Base-by-base conservation (phyloP, 1,284 basidiomycete genomes). In the Naganishia sp. region DNA sequence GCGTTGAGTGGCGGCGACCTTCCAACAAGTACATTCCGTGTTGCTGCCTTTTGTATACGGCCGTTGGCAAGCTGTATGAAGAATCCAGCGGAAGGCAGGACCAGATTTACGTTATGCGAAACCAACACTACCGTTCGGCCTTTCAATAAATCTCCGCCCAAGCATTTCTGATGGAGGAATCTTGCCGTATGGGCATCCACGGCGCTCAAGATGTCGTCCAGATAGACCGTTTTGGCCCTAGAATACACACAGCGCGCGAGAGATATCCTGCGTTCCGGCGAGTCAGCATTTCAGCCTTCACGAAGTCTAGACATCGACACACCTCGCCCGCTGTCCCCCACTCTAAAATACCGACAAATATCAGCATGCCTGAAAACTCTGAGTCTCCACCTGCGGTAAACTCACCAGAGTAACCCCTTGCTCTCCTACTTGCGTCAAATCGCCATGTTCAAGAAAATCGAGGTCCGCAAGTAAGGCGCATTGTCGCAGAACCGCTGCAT, bases 221-320 rank as follows among this genome's bases (percentile, higher is more conserved):
- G 70, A 56, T 76, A 79, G 36, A 92, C 83, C 44, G 92, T 85
- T 67, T 88, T 86, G 0, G 89, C 85, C 0, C 84, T 80, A 0
- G 89, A 90, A 74, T 92, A 94, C 1, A 89, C 86, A 0, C 89
- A 90, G 3, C 91, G 83, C 2, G 90, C 91, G 10, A 94, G 81
- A 6, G 87, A 90, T 15, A 94, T 85, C 21, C 92, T 61, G n/a
- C n/a, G 15, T 25, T 1, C 16, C 15, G 23, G 39, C 16, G 25
- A 28, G 23, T 23, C 36, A n/a, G 48, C 31, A 13, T 43, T 52
- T 18, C 31, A 50, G 45, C 23, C 3, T n/a, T 4, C 33, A n/a
- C 1, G 23, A 23, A 7, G 15, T 25, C 36, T 10, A 42, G 5
- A 39, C 3, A 10, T 25, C 6, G 10, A 25, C 48, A 3, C 39